Base-by-base conservation (phyloP, 1,139 yeast species). In the Yamadazyma aaseri region DNA sequence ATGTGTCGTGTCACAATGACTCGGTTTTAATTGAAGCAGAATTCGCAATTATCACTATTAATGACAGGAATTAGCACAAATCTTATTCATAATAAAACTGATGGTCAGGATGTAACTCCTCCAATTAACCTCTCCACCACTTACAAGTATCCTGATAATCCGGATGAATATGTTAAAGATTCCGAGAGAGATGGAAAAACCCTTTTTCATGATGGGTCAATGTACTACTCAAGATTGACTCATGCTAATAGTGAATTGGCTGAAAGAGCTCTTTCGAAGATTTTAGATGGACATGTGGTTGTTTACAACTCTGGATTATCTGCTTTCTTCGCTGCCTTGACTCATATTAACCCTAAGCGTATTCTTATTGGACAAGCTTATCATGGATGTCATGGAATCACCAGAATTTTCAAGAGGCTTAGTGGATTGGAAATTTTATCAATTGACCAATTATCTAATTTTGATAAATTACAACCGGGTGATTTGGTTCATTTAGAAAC, bases 71-170 rank as follows among this genome's bases (percentile, higher is more conserved):
- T 46, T 3, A 13, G 46, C 5, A 46, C 50, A 6, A 29, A 36
- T 21, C 39, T 46, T 11, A 71, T 85, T 33, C 94, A 85, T 38
- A 83, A 81, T 47, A 47, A 61, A 17, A 56, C 63, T 27, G 49
- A 71, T 20, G 71, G 65, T 2, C 38, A 64, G 3, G 92, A 83
- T 48, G 85, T 83, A 9, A 78, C 82, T 0, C 81, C 95, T 4
- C 95, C 97, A 15, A 80, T 90, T 38, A 86, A 84, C 45, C 80
- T 86, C 5, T 60, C 95, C 3, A 84, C 97, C 5, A 90, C 95
- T 0, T 89, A 65, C 56, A 69, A 76, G 33, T 89, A 89, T 56
- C 60, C 73, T 16, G 53, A 66, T 2, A 73, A 86, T 44, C 89
- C 92, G 0, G 63, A 58, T 0, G 55, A 68, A 12, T 56, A 74